These are phyloP conservation scores for Candida mattraensis DNA, from an alignment of 805 yeast species.

Conservation along the genomic window DNA sequence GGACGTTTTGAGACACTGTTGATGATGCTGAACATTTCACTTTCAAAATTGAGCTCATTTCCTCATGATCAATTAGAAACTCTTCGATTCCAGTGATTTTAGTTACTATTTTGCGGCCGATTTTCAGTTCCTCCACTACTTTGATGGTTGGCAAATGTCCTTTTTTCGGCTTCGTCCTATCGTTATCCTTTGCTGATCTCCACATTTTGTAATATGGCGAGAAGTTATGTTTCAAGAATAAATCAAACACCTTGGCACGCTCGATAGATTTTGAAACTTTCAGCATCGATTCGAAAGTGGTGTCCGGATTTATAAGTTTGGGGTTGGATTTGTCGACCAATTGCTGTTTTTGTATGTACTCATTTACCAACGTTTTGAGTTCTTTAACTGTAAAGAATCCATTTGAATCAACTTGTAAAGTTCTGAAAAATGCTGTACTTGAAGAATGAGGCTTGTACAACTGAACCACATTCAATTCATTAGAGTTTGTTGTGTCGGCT, in stretches of 20 bases:
- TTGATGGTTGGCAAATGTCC: slow-evolving; percentile 70
- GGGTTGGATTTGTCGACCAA: slow-evolving; percentile 55
- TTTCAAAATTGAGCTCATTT: slow-evolving; percentile 66
- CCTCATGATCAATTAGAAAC: slow-evolving; percentile 63
- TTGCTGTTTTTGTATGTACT: slow-evolving; percentile 54
- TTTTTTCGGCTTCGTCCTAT: slow-evolving; percentile 41
- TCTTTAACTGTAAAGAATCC: slow-evolving; percentile 53
- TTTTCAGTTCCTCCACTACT: slow-evolving; percentile 69
- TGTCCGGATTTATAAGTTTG: slow-evolving; percentile 56
- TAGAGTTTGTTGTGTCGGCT: slow-evolving; percentile 14
- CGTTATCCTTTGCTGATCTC: slow-evolving; percentile 37
- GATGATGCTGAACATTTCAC: slow-evolving; percentile 88
- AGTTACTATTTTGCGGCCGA: slow-evolving; percentile 82
- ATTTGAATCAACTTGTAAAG: slow-evolving; percentile 37
- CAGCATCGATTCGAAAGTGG: slow-evolving; percentile 26
- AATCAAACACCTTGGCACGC: slow-evolving; percentile 46
- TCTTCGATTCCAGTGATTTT: slow-evolving; percentile 66
- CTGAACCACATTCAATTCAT: slow-evolving; percentile 36
- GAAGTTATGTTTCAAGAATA: slow-evolving; percentile 41
- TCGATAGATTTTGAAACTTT: slow-evolving; percentile 29
- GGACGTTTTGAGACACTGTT: slow-evolving; percentile 61
- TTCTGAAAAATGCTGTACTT: slow-evolving; percentile 47
- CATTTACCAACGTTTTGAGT: slow-evolving; percentile 49
- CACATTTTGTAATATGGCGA: slow-evolving; percentile 51
- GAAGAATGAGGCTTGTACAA: slow-evolving; percentile 58